These are phyloP conservation scores for Tephrocybe sp. DNA, from an alignment of 768 basidiomycete genomes.

Conservation along the genomic window DNA sequence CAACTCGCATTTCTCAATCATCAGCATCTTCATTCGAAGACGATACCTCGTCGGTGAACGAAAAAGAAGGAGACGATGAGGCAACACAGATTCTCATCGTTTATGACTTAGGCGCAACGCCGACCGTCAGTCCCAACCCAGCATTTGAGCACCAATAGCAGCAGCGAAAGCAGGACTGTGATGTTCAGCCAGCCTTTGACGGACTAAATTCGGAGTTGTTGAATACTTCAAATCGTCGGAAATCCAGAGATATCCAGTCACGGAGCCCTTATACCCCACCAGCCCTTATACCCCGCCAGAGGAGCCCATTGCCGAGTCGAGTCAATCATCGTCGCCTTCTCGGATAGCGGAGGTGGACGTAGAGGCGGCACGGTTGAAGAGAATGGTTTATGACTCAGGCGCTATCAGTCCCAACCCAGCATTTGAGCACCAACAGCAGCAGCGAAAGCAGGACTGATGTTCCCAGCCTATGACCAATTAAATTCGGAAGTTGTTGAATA, in stretches of 20 bases:
- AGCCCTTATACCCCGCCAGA: background rate
- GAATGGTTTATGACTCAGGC: constrained; percentile 32
- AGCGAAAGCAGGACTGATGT: constrained; percentile 20
- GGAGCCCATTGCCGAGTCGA: constrained; percentile 2
- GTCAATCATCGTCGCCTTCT: constrained; percentile 11
- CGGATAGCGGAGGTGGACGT: background rate
- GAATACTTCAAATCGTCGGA: constrained; percentile 21
- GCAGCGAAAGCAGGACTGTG: constrained; percentile 21
- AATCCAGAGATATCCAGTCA: constrained; percentile 20
- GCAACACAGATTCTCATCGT: constrained; percentile 39
- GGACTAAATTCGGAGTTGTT: constrained; percentile 4
- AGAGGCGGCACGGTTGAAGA: constrained; percentile 8
- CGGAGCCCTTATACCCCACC: background rate
- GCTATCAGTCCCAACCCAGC: constrained; percentile 51
- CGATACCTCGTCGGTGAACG: constrained; percentile 18
- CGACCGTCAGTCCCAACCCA: constrained; percentile 49
- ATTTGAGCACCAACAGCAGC: constrained; percentile 31
- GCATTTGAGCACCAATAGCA: constrained; percentile 32
- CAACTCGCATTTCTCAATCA: constrained; percentile 43
- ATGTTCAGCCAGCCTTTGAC: background rate
- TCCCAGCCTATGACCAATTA: constrained; percentile 3
- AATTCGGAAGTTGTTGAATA: constrained; percentile 7
- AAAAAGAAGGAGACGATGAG: constrained; percentile 20
- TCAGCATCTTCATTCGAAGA: constrained; percentile 46
- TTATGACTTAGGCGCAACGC: constrained; percentile 50